phyloP scores from a whole-genome alignment of 352 stramenopile genomes.

The Phytopythium helicoides region DNA sequence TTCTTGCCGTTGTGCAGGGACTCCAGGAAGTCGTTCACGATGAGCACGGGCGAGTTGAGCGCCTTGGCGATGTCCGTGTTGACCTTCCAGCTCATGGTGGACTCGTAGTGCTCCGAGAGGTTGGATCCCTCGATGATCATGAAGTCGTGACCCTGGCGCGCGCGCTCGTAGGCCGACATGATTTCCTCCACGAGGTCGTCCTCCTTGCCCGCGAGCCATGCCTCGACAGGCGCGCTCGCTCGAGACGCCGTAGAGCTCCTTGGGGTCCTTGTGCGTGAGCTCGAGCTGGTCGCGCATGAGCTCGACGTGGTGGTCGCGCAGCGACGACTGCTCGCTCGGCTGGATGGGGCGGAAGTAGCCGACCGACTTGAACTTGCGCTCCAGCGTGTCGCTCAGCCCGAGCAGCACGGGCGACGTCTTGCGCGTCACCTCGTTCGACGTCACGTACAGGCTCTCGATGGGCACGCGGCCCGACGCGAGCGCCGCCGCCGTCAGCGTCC shows the following conservation, averaged over 20 bases:
- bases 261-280: slow-evolving; percentile 30
- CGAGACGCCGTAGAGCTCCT: slow-evolving; percentile 54
- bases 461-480: slow-evolving; percentile 41
- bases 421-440: slow-evolving; percentile 57
- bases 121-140: slow-evolving; percentile 82
- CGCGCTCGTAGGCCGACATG: slow-evolving; percentile 53
- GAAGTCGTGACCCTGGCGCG: slow-evolving; percentile 66
- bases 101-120: slow-evolving; percentile 56
- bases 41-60: slow-evolving; percentile 57
- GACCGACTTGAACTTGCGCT: slow-evolving; percentile 69
- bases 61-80: slow-evolving; percentile 77
- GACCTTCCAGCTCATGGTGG: slow-evolving; percentile 76
- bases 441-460: slow-evolving; percentile 65
- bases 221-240: slow-evolving; percentile 49
- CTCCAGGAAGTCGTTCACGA: slow-evolving; percentile 54
- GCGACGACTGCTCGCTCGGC: slow-evolving; percentile 23
- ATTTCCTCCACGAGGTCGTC: slow-evolving; percentile 75
- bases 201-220: slow-evolving; percentile 51
- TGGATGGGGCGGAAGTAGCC: slow-evolving; percentile 81
- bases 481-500: slow-evolving; percentile 29
- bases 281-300: slow-evolving; percentile 64
- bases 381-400: slow-evolving; percentile 59
- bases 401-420: slow-evolving; percentile 72
- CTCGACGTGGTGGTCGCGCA: slow-evolving; percentile 66
- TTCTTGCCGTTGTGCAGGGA: slow-evolving; percentile 15